Evolutionary conservation across 108 stramenopile species (phyloP), one percentile per base, ranked within the genome.

Genomic region (Chaetoceros muelleri): DNA sequence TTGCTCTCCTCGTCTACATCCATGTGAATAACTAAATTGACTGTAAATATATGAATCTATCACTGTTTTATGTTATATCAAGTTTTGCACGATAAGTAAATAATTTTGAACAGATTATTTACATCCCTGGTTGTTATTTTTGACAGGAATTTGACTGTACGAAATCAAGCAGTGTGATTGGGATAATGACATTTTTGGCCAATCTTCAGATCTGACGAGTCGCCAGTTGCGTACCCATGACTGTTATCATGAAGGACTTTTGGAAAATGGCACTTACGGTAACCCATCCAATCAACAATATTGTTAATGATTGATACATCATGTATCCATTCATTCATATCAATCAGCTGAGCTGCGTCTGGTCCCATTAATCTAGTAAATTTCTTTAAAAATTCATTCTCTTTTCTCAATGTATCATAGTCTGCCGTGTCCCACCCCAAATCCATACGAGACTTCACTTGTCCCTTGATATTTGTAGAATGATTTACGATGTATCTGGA

Each of bases 231-330:
- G 0, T 44, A 60, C 23, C 58, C 50, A 22, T 60, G 18, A n/a
- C 17, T 16, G 53, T 60, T 60, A 26, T 60, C 24, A 51, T 60
- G 58, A 2, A 53, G 23, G 23, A 54, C 29, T 24, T 28, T 53
- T 24, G 23, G 16, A 27, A 2, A 53, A 17, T 52, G 24, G 51
- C 58, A 60, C 24, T 54, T 31, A 24, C 10, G 20, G 53, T 50
- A 60, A 23, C 58, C 52, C 20, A 60, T 30, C 58, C 58, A 60
- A 20, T 60, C 28, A 49, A 60, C 26, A 13, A 53, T 19, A 49
- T 60, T 24, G 53, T 60, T 60, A 13, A 52, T 30, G 18, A 53
- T 3, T 5, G 52, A 30, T 5, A 52, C 50, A 60, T 60, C 24
- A 28, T 49, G 50, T 0, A 13, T 19, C 58, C 58, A 59, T 7